These are phyloP conservation scores for Capillidium heterosporum DNA, from an alignment of 371 early-diverging fungal species.

Conservation along the genomic window DNA sequence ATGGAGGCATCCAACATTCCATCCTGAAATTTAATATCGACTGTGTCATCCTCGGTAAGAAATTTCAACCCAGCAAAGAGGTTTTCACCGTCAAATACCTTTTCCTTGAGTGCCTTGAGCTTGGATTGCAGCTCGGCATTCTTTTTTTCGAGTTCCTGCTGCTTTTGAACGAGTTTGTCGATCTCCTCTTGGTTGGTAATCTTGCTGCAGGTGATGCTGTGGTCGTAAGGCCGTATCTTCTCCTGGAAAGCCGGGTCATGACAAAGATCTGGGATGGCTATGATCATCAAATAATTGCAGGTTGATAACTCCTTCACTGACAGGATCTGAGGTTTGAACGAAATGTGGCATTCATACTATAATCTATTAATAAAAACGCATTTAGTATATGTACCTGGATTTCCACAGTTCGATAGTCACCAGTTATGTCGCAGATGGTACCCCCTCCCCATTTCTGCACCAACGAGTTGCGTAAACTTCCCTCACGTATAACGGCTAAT, in stretches of 20 bases:
- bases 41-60: too few species aligned
- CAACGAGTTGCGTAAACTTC: constrained; percentile 11
- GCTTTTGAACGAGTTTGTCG: too few species aligned
- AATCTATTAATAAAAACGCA: neutral
- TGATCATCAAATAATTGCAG: neutral
- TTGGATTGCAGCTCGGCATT: too few species aligned
- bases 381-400: constrained; percentile 28
- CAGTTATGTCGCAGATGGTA: constrained; percentile 49
- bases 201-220: too few species aligned
- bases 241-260: neutral
- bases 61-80: too few species aligned
- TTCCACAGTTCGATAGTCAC: constrained; percentile 40
- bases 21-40: too few species aligned
- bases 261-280: neutral
- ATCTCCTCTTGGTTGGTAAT: too few species aligned
- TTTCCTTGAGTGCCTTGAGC: too few species aligned
- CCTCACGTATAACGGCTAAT: constrained; percentile 4
- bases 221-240: too few species aligned
- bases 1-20: too few species aligned
- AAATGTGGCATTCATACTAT: neutral
- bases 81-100: too few species aligned
- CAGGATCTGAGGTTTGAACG: neutral
- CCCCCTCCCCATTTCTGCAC: constrained; percentile 53
- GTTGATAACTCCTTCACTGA: neutral
- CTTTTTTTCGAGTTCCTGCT: too few species aligned